These are phyloP conservation scores for Plasmodium ovale DNA, from an alignment of 169 alveolate genomes.

Conservation along the genomic window DNA sequence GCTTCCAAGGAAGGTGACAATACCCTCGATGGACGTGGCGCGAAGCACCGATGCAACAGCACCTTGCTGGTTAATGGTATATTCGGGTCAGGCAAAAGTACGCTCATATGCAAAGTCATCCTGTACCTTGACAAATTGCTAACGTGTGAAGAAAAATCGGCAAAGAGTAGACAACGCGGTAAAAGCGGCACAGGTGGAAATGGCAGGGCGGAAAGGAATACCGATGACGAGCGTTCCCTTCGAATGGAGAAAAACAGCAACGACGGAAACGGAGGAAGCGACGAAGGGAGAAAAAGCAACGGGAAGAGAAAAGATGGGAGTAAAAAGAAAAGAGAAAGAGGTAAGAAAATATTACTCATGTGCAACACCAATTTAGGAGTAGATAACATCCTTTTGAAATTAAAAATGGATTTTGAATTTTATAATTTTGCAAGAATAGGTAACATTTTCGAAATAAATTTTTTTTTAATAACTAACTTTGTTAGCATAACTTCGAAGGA, in stretches of 20 bases:
- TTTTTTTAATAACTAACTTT: conserved; percentile 52
- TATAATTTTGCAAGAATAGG: conserved; percentile 65
- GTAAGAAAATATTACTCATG: conserved; percentile 29
- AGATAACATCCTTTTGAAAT: conserved; percentile 45
- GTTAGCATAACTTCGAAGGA: conserved; percentile 32
- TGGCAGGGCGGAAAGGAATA: not conserved
- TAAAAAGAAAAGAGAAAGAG: not conserved
- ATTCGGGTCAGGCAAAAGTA: conserved; percentile 67
- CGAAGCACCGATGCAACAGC: not conserved
- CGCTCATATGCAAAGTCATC: conserved; percentile 36
- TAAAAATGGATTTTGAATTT: conserved; percentile 45
- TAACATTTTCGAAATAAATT: conserved; percentile 24
- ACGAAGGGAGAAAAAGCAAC: not conserved
- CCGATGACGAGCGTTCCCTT: too few relatives aligned
- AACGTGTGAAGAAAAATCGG: conserved; percentile 4
- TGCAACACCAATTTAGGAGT: conserved; percentile 51
- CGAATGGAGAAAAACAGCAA: too few relatives aligned
- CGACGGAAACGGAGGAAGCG: not conserved
- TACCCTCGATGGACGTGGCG: not conserved
- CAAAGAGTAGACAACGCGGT: not conserved
- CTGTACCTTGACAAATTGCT: conserved; percentile 23
- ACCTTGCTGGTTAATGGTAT: conserved; percentile 58
- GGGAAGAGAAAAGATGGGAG: not conserved
- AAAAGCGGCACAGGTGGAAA: not conserved
- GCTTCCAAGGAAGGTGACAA: not conserved